Evolutionary conservation across 1,284 basidiomycete species (phyloP).

Genomic region (Ceratobasidium sp.): DNA sequence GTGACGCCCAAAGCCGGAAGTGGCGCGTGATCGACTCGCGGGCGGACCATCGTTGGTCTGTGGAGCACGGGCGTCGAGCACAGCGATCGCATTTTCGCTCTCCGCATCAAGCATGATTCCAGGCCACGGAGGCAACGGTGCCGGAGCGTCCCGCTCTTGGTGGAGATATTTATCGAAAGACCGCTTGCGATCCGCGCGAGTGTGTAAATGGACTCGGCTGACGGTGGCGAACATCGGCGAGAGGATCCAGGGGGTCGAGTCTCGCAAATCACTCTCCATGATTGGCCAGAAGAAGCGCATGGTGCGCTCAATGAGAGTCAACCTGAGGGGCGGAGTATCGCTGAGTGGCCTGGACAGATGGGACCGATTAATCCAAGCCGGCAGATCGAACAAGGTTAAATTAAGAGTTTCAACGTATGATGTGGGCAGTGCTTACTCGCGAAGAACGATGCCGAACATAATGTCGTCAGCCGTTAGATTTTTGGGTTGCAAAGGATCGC

Average conservation of each 20-base stretch:
- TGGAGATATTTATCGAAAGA: constrained; percentile 32
- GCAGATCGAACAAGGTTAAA: not conserved
- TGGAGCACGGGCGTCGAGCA: not conserved
- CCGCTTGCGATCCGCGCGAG: not conserved
- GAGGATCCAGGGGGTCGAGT: constrained; percentile 28
- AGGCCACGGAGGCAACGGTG: constrained; percentile 25
- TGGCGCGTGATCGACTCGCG: not conserved
- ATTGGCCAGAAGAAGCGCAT: constrained; percentile 44
- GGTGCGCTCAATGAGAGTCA: constrained; percentile 33
- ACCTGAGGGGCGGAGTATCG: constrained; percentile 36
- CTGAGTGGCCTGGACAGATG: constrained; percentile 9
- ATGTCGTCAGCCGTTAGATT: constrained; percentile 39
- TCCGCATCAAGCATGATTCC: constrained; percentile 42
- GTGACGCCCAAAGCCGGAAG: not conserved
- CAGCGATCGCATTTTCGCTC: constrained; percentile 33
- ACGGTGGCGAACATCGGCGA: constrained; percentile 39
- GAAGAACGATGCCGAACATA: constrained; percentile 45
- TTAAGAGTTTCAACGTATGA: not conserved
- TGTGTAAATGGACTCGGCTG: constrained; percentile 17
- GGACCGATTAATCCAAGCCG: not conserved
- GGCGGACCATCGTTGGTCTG: not conserved
- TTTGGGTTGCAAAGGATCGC: constrained; percentile 7
- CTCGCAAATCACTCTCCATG: constrained; percentile 29
- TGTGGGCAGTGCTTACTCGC: constrained; percentile 19
- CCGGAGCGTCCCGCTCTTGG: constrained; percentile 1